phyloP scores from a whole-genome alignment of 2,329 filamentous ascomycete genomes.

The Tolypocladium guangdongense region DNA sequence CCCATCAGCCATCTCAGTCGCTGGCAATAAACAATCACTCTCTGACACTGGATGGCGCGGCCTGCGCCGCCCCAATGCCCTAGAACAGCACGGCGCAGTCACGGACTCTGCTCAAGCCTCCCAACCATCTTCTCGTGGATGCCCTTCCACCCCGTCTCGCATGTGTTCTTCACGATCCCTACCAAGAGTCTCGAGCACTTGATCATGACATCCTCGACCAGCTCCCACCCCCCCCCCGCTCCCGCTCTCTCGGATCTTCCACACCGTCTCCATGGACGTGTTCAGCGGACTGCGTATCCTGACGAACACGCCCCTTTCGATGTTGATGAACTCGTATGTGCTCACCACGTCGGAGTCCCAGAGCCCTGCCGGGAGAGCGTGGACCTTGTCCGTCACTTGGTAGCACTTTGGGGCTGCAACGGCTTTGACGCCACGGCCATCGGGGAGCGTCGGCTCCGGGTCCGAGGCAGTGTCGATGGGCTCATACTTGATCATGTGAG shows the following conservation, averaged over 20 bases:
- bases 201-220: conserved; percentile 40
- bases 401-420: conserved; percentile 26
- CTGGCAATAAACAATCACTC: background rate
- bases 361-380: conserved; percentile 41
- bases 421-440: conserved; percentile 12
- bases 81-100: background rate
- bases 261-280: conserved; percentile 42
- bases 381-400: conserved; percentile 37
- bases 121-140: conserved; percentile 38
- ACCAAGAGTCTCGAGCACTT: conserved; percentile 38
- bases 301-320: conserved; percentile 38
- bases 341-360: conserved; percentile 45
- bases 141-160: conserved; percentile 36
- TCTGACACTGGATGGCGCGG: background rate
- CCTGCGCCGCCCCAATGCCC: background rate
- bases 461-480: conserved; percentile 18
- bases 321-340: conserved; percentile 41
- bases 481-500: conserved; percentile 35
- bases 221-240: conserved; percentile 22
- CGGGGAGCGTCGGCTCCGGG: conserved; percentile 17
- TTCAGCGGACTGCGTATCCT: conserved; percentile 39
- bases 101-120: conserved; percentile 15
- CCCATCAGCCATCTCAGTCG: background rate
- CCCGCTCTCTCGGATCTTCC: conserved; percentile 26
- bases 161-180: conserved; percentile 36